These are phyloP conservation scores for Solanum chacoense DNA, from an alignment of 305 asterid genomes.

Conservation along the genomic window DNA sequence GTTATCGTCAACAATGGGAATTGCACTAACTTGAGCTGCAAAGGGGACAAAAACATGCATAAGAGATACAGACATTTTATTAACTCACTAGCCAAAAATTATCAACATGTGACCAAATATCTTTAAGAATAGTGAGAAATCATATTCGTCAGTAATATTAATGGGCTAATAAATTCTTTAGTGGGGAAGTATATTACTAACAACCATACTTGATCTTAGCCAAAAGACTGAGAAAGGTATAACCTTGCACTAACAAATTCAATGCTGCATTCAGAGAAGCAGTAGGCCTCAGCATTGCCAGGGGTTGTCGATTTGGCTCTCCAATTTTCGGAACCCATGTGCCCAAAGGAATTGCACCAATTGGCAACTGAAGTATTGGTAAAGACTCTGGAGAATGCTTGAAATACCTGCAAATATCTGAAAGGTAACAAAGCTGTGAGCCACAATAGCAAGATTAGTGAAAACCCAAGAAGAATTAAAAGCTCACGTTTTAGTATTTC, in stretches of 20 bases:
- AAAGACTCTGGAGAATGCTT: constrained; percentile 67
- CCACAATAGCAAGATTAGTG: not conserved
- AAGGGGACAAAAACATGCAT: constrained; percentile 3
- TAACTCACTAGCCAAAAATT: not conserved
- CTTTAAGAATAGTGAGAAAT: not conserved
- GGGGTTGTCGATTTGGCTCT: constrained; percentile 54
- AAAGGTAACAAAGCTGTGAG: constrained; percentile 14
- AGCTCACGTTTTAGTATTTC: constrained; percentile 66
- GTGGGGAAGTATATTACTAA: not conserved
- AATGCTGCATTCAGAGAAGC: constrained; percentile 73
- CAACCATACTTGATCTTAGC: not conserved
- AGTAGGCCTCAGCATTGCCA: constrained; percentile 77
- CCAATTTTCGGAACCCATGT: constrained; percentile 91
- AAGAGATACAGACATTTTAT: not conserved
- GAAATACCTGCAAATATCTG: constrained; percentile 82
- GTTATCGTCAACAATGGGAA: constrained; percentile 88
- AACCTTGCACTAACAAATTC: constrained; percentile 78
- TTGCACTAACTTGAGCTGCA: constrained; percentile 85
- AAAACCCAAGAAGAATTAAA: not conserved
- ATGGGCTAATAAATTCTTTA: not conserved
- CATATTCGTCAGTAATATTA: not conserved
- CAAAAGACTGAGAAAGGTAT: not conserved
- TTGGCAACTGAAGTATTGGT: constrained; percentile 68
- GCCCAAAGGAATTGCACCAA: constrained; percentile 58
- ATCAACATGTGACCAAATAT: not conserved